Conservation (phyloP, 2,329 filamentous ascomycete species). For the Colletotrichum cereale region DNA sequence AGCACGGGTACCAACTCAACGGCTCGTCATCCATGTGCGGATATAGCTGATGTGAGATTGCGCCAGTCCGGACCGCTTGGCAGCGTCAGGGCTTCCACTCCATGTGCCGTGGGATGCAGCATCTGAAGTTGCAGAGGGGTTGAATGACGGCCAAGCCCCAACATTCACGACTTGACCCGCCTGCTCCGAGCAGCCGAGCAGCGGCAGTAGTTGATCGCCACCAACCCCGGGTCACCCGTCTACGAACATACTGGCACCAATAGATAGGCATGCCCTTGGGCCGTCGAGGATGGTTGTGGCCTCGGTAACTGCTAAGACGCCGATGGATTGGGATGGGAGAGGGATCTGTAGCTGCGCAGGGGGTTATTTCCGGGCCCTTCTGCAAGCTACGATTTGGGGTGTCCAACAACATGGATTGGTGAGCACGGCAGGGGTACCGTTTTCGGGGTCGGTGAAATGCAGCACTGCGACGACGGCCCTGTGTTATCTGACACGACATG, state of each 20-base stretch:
- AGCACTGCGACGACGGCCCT: neutral
- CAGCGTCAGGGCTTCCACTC: too few species aligned
- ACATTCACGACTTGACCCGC: too few species aligned
- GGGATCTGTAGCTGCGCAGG: slow-evolving; percentile 22
- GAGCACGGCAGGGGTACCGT: neutral
- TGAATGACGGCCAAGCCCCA: too few species aligned
- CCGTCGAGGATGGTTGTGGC: slow-evolving; percentile 1
- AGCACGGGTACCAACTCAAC: too few species aligned
- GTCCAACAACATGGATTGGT: neutral
- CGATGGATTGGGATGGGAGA: slow-evolving; percentile 12
- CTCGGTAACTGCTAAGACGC: slow-evolving; percentile 32
- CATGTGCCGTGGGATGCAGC: too few species aligned
- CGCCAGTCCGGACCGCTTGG: neutral
- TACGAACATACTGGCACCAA: too few species aligned
- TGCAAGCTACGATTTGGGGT: slow-evolving; percentile 5
- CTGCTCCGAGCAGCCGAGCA: too few species aligned
- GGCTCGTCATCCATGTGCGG: neutral
- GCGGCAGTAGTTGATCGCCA: too few species aligned
- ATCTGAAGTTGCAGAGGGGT: too few species aligned
- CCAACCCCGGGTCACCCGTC: too few species aligned
- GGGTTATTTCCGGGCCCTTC: slow-evolving; percentile 16
- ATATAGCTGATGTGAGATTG: slow-evolving; percentile 1
- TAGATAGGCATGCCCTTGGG: neutral
- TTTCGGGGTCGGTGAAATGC: neutral
- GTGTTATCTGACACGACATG: neutral